Conservation (phyloP, 805 yeast species). For the Zygosaccharomyces kombuchaensis region DNA sequence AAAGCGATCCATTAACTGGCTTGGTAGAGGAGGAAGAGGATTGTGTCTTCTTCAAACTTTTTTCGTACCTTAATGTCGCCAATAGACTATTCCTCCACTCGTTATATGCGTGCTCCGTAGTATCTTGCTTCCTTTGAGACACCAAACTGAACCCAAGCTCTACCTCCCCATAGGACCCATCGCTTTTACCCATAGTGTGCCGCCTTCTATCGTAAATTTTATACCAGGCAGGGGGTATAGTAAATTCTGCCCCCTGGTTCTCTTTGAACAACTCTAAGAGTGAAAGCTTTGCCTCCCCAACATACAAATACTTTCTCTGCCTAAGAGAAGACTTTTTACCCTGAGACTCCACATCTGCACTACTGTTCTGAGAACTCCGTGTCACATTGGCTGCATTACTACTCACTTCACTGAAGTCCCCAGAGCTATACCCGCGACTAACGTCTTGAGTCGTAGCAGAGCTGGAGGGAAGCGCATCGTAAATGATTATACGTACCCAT, state of each 20-base stretch:
- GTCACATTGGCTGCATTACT: not conserved
- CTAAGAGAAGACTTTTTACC: not conserved
- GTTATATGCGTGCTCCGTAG: slow-evolving; percentile 22
- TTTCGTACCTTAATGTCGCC: slow-evolving; percentile 8
- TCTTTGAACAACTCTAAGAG: slow-evolving; percentile 26
- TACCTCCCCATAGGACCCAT: slow-evolving; percentile 22
- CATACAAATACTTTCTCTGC: slow-evolving; percentile 22
- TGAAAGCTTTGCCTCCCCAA: slow-evolving; percentile 32
- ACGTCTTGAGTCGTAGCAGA: slow-evolving; percentile 6
- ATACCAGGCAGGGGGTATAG: slow-evolving; percentile 23
- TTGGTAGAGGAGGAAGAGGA: not conserved
- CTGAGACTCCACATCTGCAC: not conserved
- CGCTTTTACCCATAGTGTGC: slow-evolving; percentile 10
- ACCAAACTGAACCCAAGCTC: slow-evolving; percentile 22
- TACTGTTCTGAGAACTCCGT: not conserved
- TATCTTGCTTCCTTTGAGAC: slow-evolving; percentile 16
- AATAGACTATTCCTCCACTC: slow-evolving; percentile 20
- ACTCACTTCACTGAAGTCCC: not conserved
- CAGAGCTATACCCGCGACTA: not conserved
- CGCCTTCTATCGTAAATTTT: slow-evolving; percentile 25
- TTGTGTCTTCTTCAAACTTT: slow-evolving; percentile 4
- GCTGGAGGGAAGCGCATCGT: slow-evolving; percentile 25
- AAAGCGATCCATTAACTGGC: not conserved
- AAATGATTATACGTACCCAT: slow-evolving; percentile 28
- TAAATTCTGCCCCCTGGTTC: slow-evolving; percentile 20